Evolutionary conservation across 2,329 filamentous ascomycete species (phyloP), one percentile per base, ranked within the genome.

Genomic region (Xylaria sp.): DNA sequence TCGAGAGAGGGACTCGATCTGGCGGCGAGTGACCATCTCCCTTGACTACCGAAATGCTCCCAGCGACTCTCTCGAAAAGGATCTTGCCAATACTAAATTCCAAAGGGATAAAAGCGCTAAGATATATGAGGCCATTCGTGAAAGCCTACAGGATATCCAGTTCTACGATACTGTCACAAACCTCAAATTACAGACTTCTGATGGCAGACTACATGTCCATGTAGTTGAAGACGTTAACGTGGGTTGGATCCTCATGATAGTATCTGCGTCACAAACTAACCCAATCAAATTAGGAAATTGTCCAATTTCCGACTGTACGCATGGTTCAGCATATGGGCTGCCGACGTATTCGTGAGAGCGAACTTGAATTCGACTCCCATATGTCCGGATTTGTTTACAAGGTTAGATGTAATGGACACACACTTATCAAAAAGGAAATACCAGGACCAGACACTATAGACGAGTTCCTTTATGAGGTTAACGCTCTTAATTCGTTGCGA

Each of bases 311-410:
- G 3, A 87, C 89, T 0, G 83, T 91, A 28, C 88, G 88, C 48
- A 89, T 92, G 70, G 88, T 98, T 66, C 86, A 90, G 18, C 94
- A 98, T 79, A 84, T 98, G 61, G 80, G 82, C 44, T 92, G 89
- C 74, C 84, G 81, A 71, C 87, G 84, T 67, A 90, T 91, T 80
- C 86, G 85, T 44, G 95, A 98, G 78, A 88, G 87, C 58, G 89
- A 94, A 46, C 84, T 99, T 44, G 85, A 89, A 51, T 98, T 99
- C 76, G 92, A 97, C 73, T 92, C 93, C 0, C 96, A 99, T 82
- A 89, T 98, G 79, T 98, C 95, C 25, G 96, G 96, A 1, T 99
- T 98, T 78, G 96, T 98, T 20, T 99, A 98, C 85, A 97, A 97
- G 79, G 94, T 99, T 66, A 87, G 84, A 15, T 88, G 94, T 44